Base-by-base conservation (phyloP, 2,329 filamentous ascomycete genomes). In the Apiospora kogelbergensis region DNA sequence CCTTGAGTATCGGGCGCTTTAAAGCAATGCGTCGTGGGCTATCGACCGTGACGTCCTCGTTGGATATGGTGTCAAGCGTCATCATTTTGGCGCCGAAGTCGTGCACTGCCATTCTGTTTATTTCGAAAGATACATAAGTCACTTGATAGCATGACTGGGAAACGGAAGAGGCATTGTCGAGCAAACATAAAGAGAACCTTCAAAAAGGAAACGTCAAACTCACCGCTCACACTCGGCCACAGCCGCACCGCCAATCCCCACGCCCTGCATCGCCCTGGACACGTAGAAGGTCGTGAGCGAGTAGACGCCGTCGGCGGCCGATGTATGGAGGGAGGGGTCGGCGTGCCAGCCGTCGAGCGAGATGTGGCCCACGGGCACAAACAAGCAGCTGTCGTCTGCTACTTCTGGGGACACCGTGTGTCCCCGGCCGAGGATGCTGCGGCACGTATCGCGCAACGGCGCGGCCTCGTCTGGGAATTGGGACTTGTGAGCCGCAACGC, bases 311-410 rank as follows among this genome's bases (percentile, higher is more conserved):
- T 70, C 65, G 3, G 70, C 42, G 11, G 71, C 67, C 20, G 71
- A 70, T 0, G 73, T 74, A 20, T 42, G 11, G 3, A 76, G 66
- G 26, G 70, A 71, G 2, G 71, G 63, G 3, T 72, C 65, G 1
- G 70, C 42, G 9, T 74, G 70, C 37, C 73, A 70, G 4, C 63
- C 68, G 68, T 76, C 75, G 4, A 80, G 73, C 2, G 76, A 73
- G 44, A 79, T 76, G 63, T 80, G 78, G 3, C 78, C 78, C 26
- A 80, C 70, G 0, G 78, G 78, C 6, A 74, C 57, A 53, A 80
- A 79, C 44, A 13, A 0, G 69, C 53, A 1, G 73, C 70, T 1
- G 30, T 22, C 46, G 9, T 11, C 46, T 13, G 30, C 26, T 3
- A 60, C 20, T 15, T 60, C 26, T 17, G 17, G 30, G 53, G n/a